These are phyloP conservation scores for Erythrophleum ivorense DNA, from an alignment of 331 rosid genomes.

Conservation along the genomic window DNA sequence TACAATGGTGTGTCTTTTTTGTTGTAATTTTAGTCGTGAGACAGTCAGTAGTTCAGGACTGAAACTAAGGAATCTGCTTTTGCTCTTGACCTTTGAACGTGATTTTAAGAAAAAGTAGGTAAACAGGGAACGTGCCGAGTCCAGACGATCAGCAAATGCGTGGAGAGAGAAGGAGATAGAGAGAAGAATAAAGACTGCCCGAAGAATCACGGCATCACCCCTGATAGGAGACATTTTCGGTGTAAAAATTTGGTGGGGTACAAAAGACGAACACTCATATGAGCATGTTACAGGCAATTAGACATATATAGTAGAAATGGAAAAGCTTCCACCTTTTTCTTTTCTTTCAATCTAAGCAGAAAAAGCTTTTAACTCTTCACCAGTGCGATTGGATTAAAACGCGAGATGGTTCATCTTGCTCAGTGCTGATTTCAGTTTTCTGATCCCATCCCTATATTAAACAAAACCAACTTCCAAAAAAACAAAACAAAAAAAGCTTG, in stretches of 20 bases:
- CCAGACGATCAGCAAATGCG: constrained; percentile 15
- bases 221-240: constrained; percentile 35
- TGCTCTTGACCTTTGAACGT: constrained; percentile 38
- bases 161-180: not conserved
- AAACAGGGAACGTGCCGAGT: not conserved
- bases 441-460: not conserved
- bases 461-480: not conserved
- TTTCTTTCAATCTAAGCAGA: not conserved
- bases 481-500: too few species aligned
- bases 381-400: constrained; percentile 5
- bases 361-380: not conserved
- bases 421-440: not conserved
- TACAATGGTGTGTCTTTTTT: not conserved
- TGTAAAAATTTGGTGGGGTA: not conserved
- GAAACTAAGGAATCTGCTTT: constrained; percentile 19
- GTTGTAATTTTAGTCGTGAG: not conserved
- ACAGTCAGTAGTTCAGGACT: not conserved
- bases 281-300: not conserved
- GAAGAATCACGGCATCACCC: constrained; percentile 30
- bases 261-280: not conserved
- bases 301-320: not conserved
- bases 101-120: constrained; percentile 25
- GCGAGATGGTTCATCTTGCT: not conserved
- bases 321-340: not conserved
- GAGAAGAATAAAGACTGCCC: constrained; percentile 9